Evolutionary conservation across 176 grass and related monocot genomes (phyloP), one percentile per base, ranked within the genome.

Genomic region (Puccinellia tenuiflora): DNA sequence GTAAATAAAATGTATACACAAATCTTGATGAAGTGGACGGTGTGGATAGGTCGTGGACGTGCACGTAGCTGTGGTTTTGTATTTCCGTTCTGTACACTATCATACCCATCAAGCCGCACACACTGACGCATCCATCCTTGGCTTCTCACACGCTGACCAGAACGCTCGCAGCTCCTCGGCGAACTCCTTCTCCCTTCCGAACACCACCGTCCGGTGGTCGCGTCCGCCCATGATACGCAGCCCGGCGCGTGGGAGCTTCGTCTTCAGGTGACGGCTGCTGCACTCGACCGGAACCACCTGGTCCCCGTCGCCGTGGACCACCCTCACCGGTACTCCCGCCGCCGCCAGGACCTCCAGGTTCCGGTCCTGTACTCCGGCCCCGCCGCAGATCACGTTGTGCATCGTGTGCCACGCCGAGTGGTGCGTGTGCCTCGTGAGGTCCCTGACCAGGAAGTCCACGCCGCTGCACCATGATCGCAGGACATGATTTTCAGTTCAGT

Each of bases 351-450:
- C 86, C 29, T 91, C 85, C 79, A 95, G 90, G 73, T 90, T 79
- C 30, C 35, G 7, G 77, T 91, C 90, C 88, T 95, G 87, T 42
- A 60, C 38, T 45, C 22, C 70, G 0, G 88, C 88, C 5, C 90
- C 92, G 7, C 89, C 92, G 64, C 92, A 98, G 57, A 98, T 83
- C 50, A 95, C 96, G 83, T 98, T 98, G 84, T 98, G 95, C 95
- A 98, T 98, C 5, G 92, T 98, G 75, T 95, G 89, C 92, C 92
- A 98, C 50, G 90, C 96, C n/a, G 96, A 95, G 76, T 91, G 92
- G 80, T 98, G 96, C 5, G 90, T 98, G 81, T 98, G 96, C 86
- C 34, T 86, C 12, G 92, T 94, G 33, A 93, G 79, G 26, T 98
- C 90, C 21, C 51, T 79, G 24, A 91, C 9, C 35, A 88, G 28